Evolutionary conservation across 495 filamentous ascomycete species (phyloP).

Genomic region (Penicillium goetzii): DNA sequence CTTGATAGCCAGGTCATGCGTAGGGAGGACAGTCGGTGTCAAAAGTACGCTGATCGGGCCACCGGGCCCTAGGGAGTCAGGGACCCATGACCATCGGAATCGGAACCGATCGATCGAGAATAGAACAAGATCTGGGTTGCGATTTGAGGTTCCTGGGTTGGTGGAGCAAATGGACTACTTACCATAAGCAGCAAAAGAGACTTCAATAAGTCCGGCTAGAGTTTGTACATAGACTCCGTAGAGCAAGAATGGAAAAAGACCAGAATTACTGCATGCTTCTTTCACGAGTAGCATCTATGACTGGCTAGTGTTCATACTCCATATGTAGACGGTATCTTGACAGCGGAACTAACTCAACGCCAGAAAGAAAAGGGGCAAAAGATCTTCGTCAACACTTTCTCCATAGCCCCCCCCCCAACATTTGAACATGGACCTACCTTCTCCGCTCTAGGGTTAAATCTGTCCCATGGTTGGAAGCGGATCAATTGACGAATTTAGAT

Average conservation of each 20-base stretch:
- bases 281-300: neutral
- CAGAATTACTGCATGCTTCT: neutral
- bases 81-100: constrained; percentile 14
- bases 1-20: neutral
- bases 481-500: neutral
- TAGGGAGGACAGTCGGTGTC: neutral
- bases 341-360: constrained; percentile 1
- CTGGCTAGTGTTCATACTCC: neutral
- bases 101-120: constrained; percentile 33
- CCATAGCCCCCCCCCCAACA: neutral
- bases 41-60: constrained; percentile 10
- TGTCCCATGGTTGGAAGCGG: constrained; percentile 5
- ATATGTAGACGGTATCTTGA: neutral
- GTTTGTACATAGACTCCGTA: neutral
- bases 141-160: constrained; percentile 13
- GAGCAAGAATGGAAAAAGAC: neutral
- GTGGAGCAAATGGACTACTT: constrained; percentile 3
- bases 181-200: neutral
- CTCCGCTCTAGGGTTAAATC: neutral
- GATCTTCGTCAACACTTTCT: constrained; percentile 6
- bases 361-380: constrained; percentile 3
- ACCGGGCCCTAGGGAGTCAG: no score
- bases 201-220: neutral
- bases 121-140: neutral
- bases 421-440: neutral